Conservation (phyloP, 1,139 yeast genomes). For the Yamadazyma sp. region DNA sequence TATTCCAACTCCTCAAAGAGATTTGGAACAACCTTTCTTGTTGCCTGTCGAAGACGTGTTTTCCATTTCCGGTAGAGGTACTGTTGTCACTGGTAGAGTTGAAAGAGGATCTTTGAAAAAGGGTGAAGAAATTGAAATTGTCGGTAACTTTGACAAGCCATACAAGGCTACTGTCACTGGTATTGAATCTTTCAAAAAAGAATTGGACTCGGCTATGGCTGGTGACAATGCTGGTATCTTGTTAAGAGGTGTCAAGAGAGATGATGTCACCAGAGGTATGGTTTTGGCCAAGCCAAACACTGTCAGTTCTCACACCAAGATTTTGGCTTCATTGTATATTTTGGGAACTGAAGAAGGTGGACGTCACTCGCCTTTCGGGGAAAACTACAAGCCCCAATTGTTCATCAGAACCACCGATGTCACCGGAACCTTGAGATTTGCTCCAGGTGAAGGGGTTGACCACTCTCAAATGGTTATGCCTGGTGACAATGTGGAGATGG, state of each 20-base stretch:
- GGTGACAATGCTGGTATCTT: constrained; percentile 99
- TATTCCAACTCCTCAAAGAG: constrained; percentile 96
- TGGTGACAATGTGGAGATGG: constrained; percentile 98
- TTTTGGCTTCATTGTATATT: constrained; percentile 90
- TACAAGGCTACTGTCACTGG: constrained; percentile 95
- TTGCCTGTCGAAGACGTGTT: constrained; percentile 98
- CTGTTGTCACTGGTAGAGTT: constrained; percentile 98
- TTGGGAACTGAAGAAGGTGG: constrained; percentile 99
- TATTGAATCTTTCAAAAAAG: constrained; percentile 99
- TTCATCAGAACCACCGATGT: constrained; percentile 96
- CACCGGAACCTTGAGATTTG: constrained; percentile 88
- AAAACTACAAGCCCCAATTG: constrained; percentile 97
- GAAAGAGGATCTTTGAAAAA: constrained; percentile 96
- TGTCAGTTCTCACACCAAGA: constrained; percentile 89
- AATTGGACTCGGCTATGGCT: constrained; percentile 94
- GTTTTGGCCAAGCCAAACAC: constrained; percentile 91
- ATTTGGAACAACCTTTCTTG: constrained; percentile 92
- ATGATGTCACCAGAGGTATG: constrained; percentile 97
- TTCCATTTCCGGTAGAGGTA: constrained; percentile 99
- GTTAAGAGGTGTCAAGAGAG: constrained; percentile 98
- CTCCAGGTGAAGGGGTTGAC: constrained; percentile 77
- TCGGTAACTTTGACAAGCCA: constrained; percentile 85
- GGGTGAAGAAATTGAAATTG: constrained; percentile 98
- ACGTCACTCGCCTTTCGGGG: constrained; percentile 96
- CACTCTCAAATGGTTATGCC: constrained; percentile 93